These are phyloP conservation scores for Stromatinia cepivora DNA, from an alignment of 2,329 filamentous ascomycete genomes.

Conservation along the genomic window DNA sequence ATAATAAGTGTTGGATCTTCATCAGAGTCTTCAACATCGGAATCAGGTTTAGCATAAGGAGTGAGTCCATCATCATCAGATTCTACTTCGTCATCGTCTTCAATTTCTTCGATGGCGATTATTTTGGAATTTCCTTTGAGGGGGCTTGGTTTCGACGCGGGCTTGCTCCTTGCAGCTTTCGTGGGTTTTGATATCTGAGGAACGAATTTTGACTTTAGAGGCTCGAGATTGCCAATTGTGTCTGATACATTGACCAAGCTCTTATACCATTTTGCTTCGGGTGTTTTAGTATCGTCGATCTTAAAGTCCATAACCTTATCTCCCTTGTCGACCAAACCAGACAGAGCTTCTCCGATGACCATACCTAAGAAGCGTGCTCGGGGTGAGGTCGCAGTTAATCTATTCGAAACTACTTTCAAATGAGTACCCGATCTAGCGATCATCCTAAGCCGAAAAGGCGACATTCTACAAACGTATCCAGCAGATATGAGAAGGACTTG, in stretches of 20 bases:
- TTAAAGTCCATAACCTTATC: constrained; percentile 80
- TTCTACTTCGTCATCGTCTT: constrained; percentile 54
- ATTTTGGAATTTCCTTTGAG: constrained; percentile 42
- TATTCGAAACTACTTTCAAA: constrained; percentile 78
- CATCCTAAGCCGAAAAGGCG: constrained; percentile 65
- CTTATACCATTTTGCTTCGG: constrained; percentile 76
- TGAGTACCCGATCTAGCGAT: constrained; percentile 72
- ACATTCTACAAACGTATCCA: constrained; percentile 69
- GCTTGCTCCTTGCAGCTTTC: constrained; percentile 31
- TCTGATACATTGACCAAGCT: constrained; percentile 64
- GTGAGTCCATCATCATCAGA: constrained; percentile 54
- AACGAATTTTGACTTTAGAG: constrained; percentile 44
- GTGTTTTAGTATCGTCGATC: constrained; percentile 71
- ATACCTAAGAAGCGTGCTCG: constrained; percentile 83
- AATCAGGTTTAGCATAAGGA: constrained; percentile 82
- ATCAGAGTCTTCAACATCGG: constrained; percentile 86
- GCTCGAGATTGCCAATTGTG: constrained; percentile 56
- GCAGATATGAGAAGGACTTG: constrained; percentile 77
- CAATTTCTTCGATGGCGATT: constrained; percentile 64
- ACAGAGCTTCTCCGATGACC: constrained; percentile 75
- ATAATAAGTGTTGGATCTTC: constrained; percentile 87
- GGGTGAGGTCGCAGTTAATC: constrained; percentile 73
- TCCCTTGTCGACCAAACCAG: constrained; percentile 58
- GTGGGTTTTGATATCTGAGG: constrained; percentile 28
- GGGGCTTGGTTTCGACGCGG: constrained; percentile 39